Percentiles rank a stretch among this genome's conserved stretches.
These are phyloP conservation scores for Rhynchosporium secalis DNA, from an alignment of 2,329 filamentous ascomycete genomes.

Conservation along the genomic window DNA sequence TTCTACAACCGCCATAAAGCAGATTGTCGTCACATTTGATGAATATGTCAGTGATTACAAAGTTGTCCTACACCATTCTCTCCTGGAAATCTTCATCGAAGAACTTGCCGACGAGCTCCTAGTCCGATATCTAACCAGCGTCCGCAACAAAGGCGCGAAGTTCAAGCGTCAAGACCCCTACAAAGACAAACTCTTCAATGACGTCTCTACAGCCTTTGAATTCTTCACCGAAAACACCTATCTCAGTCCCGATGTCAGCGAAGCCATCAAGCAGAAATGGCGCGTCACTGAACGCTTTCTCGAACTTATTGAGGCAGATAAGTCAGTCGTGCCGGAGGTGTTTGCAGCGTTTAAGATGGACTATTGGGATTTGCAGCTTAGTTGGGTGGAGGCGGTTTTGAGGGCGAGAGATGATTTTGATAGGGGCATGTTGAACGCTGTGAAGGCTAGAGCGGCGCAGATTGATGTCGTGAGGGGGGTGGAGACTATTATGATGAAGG, in stretches of 20 bases:
- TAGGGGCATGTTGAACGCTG: slow-evolving; percentile 78
- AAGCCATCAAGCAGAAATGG: slow-evolving; percentile 87
- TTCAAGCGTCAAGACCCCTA: slow-evolving; percentile 86
- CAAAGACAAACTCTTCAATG: slow-evolving; percentile 90
- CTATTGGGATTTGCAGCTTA: slow-evolving; percentile 93
- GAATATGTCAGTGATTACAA: slow-evolving; percentile 92
- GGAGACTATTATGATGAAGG: slow-evolving; percentile 93
- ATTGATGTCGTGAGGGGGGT: slow-evolving; percentile 75
- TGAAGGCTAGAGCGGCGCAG: slow-evolving; percentile 87
- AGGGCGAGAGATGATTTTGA: slow-evolving; percentile 91
- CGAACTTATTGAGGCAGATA: slow-evolving; percentile 75
- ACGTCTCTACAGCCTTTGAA: slow-evolving; percentile 85
- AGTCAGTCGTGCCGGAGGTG: slow-evolving; percentile 68
- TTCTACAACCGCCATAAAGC: slow-evolving; percentile 79
- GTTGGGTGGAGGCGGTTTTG: slow-evolving; percentile 92
- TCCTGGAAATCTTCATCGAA: slow-evolving; percentile 89
- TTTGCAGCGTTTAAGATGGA: slow-evolving; percentile 81
- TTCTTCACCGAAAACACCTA: slow-evolving; percentile 70
- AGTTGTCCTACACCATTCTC: slow-evolving; percentile 77
- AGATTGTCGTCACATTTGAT: slow-evolving; percentile 91
- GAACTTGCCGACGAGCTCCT: slow-evolving; percentile 92
- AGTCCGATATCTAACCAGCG: slow-evolving; percentile 76
- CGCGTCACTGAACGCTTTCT: slow-evolving; percentile 84
- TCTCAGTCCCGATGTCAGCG: slow-evolving; percentile 66
- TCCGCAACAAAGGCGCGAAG: slow-evolving; percentile 87